Evolutionary conservation across 2,329 filamentous ascomycete genomes (phyloP).

Genomic region (Aureobasidium pullulans): DNA sequence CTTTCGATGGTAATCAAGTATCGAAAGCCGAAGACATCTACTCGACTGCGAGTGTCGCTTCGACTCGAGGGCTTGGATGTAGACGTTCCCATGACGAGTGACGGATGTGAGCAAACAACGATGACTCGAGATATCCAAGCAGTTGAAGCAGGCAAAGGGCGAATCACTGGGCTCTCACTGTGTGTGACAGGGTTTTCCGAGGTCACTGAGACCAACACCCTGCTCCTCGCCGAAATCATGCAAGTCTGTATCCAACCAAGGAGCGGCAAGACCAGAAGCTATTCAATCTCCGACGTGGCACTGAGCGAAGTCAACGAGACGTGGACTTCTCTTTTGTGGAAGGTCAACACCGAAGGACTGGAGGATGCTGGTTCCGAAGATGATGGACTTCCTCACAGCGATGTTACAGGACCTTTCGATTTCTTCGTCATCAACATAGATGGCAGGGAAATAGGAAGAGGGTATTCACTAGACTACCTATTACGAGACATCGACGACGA

Average conservation of each 20-base stretch:
- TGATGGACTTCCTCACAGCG: conserved; percentile 24
- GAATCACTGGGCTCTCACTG: not conserved
- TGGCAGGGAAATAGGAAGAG: conserved; percentile 21
- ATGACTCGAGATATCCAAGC: not conserved
- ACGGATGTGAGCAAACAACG: not conserved
- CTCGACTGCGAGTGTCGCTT: conserved; percentile 11
- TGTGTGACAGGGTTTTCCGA: not conserved
- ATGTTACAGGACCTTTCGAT: conserved; percentile 28
- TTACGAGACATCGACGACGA: not conserved
- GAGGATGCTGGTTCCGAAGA: not conserved
- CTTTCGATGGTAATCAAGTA: conserved; percentile 11
- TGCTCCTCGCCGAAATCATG: conserved; percentile 7
- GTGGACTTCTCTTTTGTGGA: not conserved
- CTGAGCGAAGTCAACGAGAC: not conserved
- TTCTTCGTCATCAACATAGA: conserved; percentile 25
- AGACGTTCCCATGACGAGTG: not conserved
- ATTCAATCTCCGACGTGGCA: not conserved
- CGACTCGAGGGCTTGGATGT: not conserved
- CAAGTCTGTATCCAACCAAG: conserved; percentile 11
- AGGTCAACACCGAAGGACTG: not conserved
- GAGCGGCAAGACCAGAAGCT: not conserved
- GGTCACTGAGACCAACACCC: no score
- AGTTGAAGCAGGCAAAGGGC: not conserved
- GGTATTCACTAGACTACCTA: conserved; percentile 25
- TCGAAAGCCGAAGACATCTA: not conserved